These are phyloP conservation scores for Daedalea quercina DNA, from an alignment of 768 basidiomycete genomes.

Conservation along the genomic window DNA sequence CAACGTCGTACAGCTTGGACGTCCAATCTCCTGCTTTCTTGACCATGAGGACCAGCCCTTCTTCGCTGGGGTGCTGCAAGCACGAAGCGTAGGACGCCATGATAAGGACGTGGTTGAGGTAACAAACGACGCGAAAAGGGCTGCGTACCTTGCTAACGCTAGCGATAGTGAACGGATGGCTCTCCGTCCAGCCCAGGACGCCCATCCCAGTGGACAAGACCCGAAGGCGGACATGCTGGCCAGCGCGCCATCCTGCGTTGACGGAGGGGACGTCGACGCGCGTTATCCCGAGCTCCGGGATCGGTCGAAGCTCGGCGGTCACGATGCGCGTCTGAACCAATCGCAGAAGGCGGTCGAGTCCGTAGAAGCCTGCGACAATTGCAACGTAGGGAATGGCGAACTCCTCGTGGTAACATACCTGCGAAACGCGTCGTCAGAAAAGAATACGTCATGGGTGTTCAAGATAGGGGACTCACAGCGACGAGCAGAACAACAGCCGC, in stretches of 20 bases:
- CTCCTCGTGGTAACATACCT: slow-evolving; percentile 14
- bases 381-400: slow-evolving; percentile 35
- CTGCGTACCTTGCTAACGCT: slow-evolving; percentile 8
- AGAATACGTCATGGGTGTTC: not conserved
- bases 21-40: slow-evolving; percentile 51
- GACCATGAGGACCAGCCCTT: slow-evolving; percentile 41
- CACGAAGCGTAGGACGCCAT: not conserved
- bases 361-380: slow-evolving; percentile 33
- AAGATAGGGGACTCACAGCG: slow-evolving; percentile 1
- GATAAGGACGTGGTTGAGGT: not conserved
- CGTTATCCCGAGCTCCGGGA: slow-evolving; percentile 40
- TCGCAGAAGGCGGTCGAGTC: slow-evolving; percentile 40
- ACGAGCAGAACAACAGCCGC: slow-evolving; percentile 29
- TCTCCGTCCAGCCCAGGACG: slow-evolving; percentile 31
- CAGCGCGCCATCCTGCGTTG: slow-evolving; percentile 49
- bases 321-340: slow-evolving; percentile 39
- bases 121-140: not conserved
- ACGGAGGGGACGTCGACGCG: slow-evolving; percentile 39
- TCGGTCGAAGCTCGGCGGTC: slow-evolving; percentile 36
- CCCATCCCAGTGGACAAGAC: slow-evolving; percentile 32
- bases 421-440: not conserved
- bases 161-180: slow-evolving; percentile 26
- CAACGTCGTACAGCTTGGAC: slow-evolving; percentile 32
- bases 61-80: not conserved
- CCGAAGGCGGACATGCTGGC: slow-evolving; percentile 54